A percentile compares a stretch with the other conserved stretches of the same genome.
Evolutionary conservation across 371 early-diverging fungal genomes (phyloP).

Genomic region (Lichtheimia ramosa): DNA sequence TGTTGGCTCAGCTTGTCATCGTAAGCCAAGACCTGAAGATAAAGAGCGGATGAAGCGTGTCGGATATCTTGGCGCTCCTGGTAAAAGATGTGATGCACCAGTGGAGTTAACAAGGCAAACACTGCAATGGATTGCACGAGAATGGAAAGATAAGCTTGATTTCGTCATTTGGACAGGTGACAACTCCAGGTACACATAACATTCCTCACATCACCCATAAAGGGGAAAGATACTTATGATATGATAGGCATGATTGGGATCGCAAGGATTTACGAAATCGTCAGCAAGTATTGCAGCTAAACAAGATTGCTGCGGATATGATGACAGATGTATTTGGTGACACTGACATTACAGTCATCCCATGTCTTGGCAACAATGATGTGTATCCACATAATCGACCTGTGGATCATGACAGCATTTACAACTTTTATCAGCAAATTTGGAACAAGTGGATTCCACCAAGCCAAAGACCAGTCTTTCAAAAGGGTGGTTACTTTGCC

Average conservation of each 20-base stretch:
- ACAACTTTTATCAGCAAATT: conserved; percentile 45
- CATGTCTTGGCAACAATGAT: conserved; percentile 84
- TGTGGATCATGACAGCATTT: conserved; percentile 20
- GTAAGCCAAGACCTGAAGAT: conserved; percentile 32
- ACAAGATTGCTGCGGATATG: conserved; percentile 33
- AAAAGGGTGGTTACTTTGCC: conserved; percentile 71
- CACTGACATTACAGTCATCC: conserved; percentile 56
- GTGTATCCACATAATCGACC: conserved; percentile 71
- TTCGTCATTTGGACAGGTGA: conserved; percentile 87
- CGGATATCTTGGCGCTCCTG: conserved; percentile 56
- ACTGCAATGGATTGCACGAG: conserved; percentile 59
- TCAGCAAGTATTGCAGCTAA: conserved; percentile 56
- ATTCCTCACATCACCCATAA: not conserved
- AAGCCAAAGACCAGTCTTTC: conserved; percentile 57
- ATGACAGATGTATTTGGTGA: conserved; percentile 32
- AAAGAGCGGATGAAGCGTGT: conserved; percentile 16
- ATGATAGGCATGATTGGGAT: conserved; percentile 73
- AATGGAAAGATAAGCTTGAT: conserved; percentile 62
- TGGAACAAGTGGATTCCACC: conserved; percentile 65
- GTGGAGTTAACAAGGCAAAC: conserved; percentile 65
- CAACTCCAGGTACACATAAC: conserved; percentile 61
- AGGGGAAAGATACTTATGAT: not conserved
- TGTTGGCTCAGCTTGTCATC: conserved; percentile 57
- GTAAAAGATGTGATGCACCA: conserved; percentile 73
- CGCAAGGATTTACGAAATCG: conserved; percentile 53